Percentiles rank a stretch among this genome's conserved stretches.
These are phyloP conservation scores for Cudoniella acicularis DNA, from an alignment of 495 filamentous ascomycete genomes.

Conservation along the genomic window DNA sequence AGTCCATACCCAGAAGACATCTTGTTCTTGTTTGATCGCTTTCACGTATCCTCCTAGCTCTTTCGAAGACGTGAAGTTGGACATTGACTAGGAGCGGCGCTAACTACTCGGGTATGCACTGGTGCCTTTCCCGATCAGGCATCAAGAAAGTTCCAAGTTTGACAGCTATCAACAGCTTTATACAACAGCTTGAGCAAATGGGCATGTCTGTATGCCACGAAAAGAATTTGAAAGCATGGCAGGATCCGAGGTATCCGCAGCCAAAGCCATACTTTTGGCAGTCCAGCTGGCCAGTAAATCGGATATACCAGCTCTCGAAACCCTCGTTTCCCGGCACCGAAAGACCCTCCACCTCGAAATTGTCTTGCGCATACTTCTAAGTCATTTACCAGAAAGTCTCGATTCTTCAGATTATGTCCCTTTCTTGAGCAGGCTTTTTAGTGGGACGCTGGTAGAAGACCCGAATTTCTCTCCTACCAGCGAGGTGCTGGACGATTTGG, in stretches of 20 bases:
- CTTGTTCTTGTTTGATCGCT: conserved; percentile 45
- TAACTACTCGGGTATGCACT: not conserved
- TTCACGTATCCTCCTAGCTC: conserved; percentile 6
- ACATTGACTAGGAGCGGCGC: not conserved
- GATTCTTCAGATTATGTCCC: conserved; percentile 61
- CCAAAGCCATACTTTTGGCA: conserved; percentile 62
- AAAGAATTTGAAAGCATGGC: conserved; percentile 12
- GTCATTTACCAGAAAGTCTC: conserved; percentile 75
- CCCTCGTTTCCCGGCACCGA: conserved; percentile 55
- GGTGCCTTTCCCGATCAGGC: conserved; percentile 12
- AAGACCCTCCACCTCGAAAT: conserved; percentile 49
- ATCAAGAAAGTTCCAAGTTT: not conserved
- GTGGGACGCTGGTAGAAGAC: conserved; percentile 22
- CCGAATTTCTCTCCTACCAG: conserved; percentile 42
- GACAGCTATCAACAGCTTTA: conserved; percentile 6
- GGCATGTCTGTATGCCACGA: not conserved
- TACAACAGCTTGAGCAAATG: too few relatives aligned
- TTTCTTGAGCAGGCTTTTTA: conserved; percentile 32
- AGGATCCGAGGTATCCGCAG: conserved; percentile 26
- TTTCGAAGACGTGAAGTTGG: conserved; percentile 20
- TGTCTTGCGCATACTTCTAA: conserved; percentile 78
- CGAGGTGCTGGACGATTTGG: conserved; percentile 56
- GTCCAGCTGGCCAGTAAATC: conserved; percentile 52
- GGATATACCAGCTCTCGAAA: conserved; percentile 59
- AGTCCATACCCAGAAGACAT: conserved; percentile 85